phyloP scores from a whole-genome alignment of 139 green algal species.

The Chlorella sorokiniana region DNA sequence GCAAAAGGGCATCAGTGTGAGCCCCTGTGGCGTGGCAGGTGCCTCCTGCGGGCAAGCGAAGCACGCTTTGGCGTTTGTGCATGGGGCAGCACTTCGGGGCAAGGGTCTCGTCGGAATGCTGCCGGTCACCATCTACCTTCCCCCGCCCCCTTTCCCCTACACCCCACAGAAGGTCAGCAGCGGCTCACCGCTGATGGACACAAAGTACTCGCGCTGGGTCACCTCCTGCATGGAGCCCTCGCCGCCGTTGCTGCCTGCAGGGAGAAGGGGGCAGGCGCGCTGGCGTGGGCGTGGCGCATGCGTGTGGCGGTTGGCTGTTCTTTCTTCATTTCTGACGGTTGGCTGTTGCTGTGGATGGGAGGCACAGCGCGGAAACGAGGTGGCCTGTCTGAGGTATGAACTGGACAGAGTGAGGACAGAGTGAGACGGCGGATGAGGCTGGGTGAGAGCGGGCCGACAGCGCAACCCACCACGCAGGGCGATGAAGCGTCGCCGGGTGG shows the following conservation, averaged over 20 bases:
- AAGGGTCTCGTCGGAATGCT: not conserved
- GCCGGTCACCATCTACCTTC: not conserved
- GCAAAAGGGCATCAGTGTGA: too few species aligned
- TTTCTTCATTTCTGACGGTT: too few species aligned
- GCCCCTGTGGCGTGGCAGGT: too few species aligned
- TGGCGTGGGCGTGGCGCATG: too few species aligned
- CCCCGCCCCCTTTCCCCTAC: not conserved
- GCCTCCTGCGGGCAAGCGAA: not conserved
- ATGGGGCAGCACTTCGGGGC: not conserved
- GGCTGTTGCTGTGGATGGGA: too few species aligned
- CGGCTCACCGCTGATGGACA: constrained; percentile 5
- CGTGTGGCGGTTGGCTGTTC: too few species aligned
- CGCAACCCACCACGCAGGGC: not conserved
- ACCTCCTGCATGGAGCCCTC: not conserved
- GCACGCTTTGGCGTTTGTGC: not conserved
- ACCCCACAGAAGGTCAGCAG: not conserved
- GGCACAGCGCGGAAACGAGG: too few species aligned
- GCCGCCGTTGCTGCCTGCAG: not conserved
- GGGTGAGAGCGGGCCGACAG: too few species aligned
- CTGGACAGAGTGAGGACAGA: too few species aligned
- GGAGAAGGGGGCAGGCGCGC: not conserved
- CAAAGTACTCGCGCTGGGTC: not conserved
- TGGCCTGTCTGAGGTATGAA: too few species aligned
- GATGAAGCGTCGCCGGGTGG: not conserved
- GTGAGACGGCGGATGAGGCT: too few species aligned